Evolutionary conservation across 2,329 filamentous ascomycete genomes (phyloP).

Genomic region (Xylariaceae sp.): DNA sequence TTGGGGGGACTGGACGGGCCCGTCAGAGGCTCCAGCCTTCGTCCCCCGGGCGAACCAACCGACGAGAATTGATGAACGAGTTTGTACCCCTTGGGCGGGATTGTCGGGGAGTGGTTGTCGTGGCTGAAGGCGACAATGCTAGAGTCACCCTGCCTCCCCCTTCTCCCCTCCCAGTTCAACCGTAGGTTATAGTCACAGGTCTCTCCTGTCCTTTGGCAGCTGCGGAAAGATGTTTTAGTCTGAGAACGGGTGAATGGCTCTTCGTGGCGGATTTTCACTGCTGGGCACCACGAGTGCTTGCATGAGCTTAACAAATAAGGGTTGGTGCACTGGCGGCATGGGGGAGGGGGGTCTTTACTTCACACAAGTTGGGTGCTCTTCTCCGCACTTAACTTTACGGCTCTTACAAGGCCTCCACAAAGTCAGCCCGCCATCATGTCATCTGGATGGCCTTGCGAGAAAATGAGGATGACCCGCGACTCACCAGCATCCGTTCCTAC

Average conservation of each 20-base stretch:
- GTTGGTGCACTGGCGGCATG: neutral
- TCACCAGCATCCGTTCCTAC: slow-evolving; percentile 43
- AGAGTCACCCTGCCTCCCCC: slow-evolving; percentile 49
- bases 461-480: slow-evolving; percentile 11
- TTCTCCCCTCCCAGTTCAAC: slow-evolving; percentile 73
- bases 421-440: slow-evolving; percentile 15
- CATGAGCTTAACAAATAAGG: slow-evolving; percentile 4
- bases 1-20: slow-evolving; percentile 19
- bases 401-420: slow-evolving; percentile 66
- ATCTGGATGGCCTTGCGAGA: neutral
- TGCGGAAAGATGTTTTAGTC: slow-evolving; percentile 24
- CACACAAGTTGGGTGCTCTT: slow-evolving; percentile 65
- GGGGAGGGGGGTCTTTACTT: slow-evolving; percentile 41
- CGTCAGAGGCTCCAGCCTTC: slow-evolving; percentile 29
- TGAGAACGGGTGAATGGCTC: neutral
- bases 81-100: slow-evolving; percentile 31
- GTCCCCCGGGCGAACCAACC: slow-evolving; percentile 23
- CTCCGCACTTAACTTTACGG: slow-evolving; percentile 75
- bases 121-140: slow-evolving; percentile 27
- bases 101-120: slow-evolving; percentile 24
- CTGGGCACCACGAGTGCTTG: slow-evolving; percentile 6
- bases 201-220: slow-evolving; percentile 65
- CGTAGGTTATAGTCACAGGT: slow-evolving; percentile 76
- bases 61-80: slow-evolving; percentile 32
- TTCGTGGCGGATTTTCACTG: slow-evolving; percentile 3